Evolutionary conservation across 345 rosid species (phyloP), one percentile per base, ranked within the genome.

Genomic region (Carallia pectinifolia): DNA sequence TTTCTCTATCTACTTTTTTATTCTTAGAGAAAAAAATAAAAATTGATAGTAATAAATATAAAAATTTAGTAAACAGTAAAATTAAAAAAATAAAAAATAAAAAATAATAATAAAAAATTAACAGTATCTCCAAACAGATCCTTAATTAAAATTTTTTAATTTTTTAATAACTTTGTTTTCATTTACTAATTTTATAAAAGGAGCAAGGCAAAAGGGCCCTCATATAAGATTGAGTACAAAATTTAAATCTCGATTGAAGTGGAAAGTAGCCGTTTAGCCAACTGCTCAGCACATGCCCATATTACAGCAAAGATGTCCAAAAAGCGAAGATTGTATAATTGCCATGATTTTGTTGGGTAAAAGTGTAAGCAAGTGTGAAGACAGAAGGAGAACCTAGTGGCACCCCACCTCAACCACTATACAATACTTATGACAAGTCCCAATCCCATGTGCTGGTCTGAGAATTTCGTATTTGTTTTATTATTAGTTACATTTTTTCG

Each of bases 321-420:
- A 71, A 63, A 64, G 72, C 65, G 40, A 52, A 10, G 34, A 31
- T 33, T 19, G 61, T 16, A 58, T 71, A 53, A 71, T 76, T 79
- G 75, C 27, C 53, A 76, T 82, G 63, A 82, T 79, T 71, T 53
- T 79, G 79, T 68, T 71, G 6, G 70, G 69, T 52, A 76, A 76
- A 76, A 74, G 71, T 33, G 47, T 33, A 54, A 54, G 59, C 79
- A 77, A 61, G 47, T 50, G 66, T 62, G 52, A 38, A 55, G 53
- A 53, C 39, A 37, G 52, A 31, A 61, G 68, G 53, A 53, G 27
- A 37, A 56, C 13, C 64, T 18, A 17, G 0, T 27, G 70, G 55
- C n/a, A 52, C 70, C 70, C 77, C 77, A 16, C 69, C 53, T n/a
- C 59, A 74, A 56, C 72, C 56, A 63, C 71, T 72, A 27, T 31